Evolutionary conservation across 768 basidiomycete genomes (phyloP).

Genomic region (Chalciporus sphaerocephalus): DNA sequence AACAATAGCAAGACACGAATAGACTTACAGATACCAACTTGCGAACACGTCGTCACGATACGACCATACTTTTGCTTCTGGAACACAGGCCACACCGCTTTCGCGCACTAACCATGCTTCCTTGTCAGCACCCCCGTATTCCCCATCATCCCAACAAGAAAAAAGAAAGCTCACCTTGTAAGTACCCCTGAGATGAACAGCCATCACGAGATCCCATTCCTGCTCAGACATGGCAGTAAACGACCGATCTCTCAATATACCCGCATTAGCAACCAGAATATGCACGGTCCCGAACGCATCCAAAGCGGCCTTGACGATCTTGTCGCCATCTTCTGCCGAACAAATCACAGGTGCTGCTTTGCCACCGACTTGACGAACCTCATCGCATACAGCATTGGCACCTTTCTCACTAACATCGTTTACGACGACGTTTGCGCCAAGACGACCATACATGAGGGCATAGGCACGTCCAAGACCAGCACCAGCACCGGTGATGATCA

Average conservation of each 20-base stretch:
- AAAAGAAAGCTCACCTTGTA: constrained; percentile 57
- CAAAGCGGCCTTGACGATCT: constrained; percentile 80
- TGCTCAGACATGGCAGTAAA: constrained; percentile 84
- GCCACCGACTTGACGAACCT: constrained; percentile 81
- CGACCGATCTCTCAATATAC: constrained; percentile 90
- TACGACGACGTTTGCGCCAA: constrained; percentile 95
- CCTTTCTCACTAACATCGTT: constrained; percentile 91
- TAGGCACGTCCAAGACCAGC: constrained; percentile 92
- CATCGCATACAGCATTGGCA: constrained; percentile 80
- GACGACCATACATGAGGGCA: constrained; percentile 83
- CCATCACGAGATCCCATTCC: constrained; percentile 92
- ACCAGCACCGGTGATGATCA: constrained; percentile 92
- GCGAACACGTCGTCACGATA: constrained; percentile 90
- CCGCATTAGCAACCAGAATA: constrained; percentile 87
- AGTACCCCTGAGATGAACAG: constrained; percentile 86
- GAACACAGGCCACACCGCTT: constrained; percentile 96
- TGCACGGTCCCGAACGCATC: constrained; percentile 88
- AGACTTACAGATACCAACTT: constrained; percentile 86
- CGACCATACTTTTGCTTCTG: constrained; percentile 95
- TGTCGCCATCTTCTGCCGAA: constrained; percentile 89
- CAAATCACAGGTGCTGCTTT: constrained; percentile 79
- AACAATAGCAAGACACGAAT: not conserved
- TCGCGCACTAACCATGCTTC: constrained; percentile 64
- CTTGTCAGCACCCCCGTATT: constrained; percentile 2
- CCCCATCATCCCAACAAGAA: not conserved